Conservation (phyloP, 805 yeast genomes). For the Metschnikowia aberdeeniae region DNA sequence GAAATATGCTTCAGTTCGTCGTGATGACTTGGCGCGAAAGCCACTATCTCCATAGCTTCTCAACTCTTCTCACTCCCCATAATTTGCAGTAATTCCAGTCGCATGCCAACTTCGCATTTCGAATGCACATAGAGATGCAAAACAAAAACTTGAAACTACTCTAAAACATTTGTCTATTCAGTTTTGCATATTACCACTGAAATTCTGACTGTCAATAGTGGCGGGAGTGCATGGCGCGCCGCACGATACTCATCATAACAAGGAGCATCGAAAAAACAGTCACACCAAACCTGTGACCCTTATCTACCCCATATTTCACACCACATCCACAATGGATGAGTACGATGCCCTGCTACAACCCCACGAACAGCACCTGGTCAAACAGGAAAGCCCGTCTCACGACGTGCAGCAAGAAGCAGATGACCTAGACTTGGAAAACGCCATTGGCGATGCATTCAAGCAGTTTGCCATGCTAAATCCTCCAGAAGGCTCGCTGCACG, state of each 20-base stretch:
- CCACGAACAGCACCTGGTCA: not conserved
- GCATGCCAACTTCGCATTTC: too few species aligned
- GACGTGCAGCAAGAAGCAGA: not conserved
- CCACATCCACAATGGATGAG: slow-evolving; percentile 3
- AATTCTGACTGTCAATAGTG: not conserved
- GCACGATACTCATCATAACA: not conserved
- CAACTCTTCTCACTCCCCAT: too few species aligned
- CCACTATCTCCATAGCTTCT: too few species aligned
- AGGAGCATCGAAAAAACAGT: slow-evolving; percentile 16
- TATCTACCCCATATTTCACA: slow-evolving; percentile 7
- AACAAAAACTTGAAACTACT: too few species aligned
- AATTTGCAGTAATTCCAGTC: too few species aligned
- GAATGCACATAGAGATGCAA: too few species aligned
- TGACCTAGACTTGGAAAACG: slow-evolving; percentile 23
- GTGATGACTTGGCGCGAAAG: too few species aligned
- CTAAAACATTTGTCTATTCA: too few species aligned
- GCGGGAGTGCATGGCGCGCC: not conserved
- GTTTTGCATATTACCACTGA: too few species aligned
- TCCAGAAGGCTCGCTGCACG: not conserved
- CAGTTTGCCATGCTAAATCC: slow-evolving; percentile 22
- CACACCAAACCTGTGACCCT: slow-evolving; percentile 20
- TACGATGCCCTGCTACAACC: not conserved
- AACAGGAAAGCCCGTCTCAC: not conserved
- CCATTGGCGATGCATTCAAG: slow-evolving; percentile 38
- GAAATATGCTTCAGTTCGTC: too few species aligned